Base-by-base conservation (phyloP, 2,329 filamentous ascomycete species). In the Sarocladium strictum region DNA sequence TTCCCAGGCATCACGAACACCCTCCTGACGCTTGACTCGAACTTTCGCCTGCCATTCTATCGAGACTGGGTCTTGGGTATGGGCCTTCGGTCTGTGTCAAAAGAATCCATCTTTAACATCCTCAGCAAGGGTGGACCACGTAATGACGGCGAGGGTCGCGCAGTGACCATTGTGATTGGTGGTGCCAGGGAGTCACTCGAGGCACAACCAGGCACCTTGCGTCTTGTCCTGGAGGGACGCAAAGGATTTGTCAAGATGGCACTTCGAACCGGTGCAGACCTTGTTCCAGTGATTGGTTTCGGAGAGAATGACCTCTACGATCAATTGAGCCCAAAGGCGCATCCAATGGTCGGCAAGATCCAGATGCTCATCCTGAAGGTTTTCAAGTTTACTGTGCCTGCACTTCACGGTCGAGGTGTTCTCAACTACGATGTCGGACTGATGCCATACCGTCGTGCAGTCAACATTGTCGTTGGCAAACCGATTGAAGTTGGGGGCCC, bases 341-440 rank as follows among this genome's bases (percentile, higher is more conserved):
- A 96, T 65, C 91, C 93, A 1, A 75, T 83, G 57, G 82, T 97
- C 54, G 88, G 93, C 73, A 85, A 83, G 65, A 71, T 89, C 35
- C 94, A 99, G 72, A 84, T 96, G 74, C 73, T 91, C 26, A 75
- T 95, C 55, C 93, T 97, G 71, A 88, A 87, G 61, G 76, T 87
- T 5, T 84, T 95, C 76, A 95, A 95, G 53, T 99, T 97, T 64
- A 97, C 94, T 0, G 79, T 97, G 11, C 92, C 94, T 1, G 80
- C 96, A 26, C 87, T 97, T 63, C 91, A 96, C 68, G 93, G 92
- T 2, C 76, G 92, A 24, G 93, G 93, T 12, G 86, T 97, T 38
- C 96, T 97, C 73, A 99, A 99, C 70, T 97, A 99, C 67, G 94
- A 99, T 68, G 90, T 97, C 14, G 94, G 94, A 3, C 75, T 97